These are phyloP conservation scores for Daldinia caldariorum DNA, from an alignment of 495 filamentous ascomycete genomes.

Conservation along the genomic window DNA sequence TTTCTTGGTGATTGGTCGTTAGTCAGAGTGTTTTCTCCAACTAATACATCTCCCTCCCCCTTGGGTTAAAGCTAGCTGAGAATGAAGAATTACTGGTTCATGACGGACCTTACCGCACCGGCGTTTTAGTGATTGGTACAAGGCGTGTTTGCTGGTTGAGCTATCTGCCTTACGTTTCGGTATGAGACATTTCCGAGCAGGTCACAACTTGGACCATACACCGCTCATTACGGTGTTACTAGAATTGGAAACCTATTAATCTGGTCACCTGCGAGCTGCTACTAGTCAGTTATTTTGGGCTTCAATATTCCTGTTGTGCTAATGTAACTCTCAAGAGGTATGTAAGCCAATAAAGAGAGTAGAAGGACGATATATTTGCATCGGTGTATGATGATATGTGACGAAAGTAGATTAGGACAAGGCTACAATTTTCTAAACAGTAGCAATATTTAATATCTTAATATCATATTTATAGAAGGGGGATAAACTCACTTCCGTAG, in stretches of 20 bases:
- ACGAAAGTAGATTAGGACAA: neutral
- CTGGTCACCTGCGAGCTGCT: neutral
- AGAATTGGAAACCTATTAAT: neutral
- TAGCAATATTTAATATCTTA: too few species aligned
- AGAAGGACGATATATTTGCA: neutral
- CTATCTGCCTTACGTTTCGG: neutral
- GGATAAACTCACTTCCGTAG: too few species aligned
- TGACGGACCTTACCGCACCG: constrained; percentile 3
- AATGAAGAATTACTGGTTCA: too few species aligned
- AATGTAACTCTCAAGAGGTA: neutral
- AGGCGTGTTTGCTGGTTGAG: constrained; percentile 29
- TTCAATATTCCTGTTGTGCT: neutral
- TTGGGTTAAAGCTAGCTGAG: too few species aligned
- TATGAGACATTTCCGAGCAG: constrained; percentile 1
- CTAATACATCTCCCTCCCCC: constrained; percentile 3
- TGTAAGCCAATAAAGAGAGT: too few species aligned
- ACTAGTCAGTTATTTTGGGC: neutral
- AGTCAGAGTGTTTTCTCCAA: neutral
- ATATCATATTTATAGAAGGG: too few species aligned
- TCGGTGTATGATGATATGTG: neutral
- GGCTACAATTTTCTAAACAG: neutral
- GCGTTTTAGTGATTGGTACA: neutral
- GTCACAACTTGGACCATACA: constrained; percentile 10
- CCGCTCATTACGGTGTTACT: constrained; percentile 11
- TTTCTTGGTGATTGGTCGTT: constrained; percentile 17